These are phyloP conservation scores for Biscogniauxia sp. DNA, from an alignment of 2,329 filamentous ascomycete genomes.

Conservation along the genomic window DNA sequence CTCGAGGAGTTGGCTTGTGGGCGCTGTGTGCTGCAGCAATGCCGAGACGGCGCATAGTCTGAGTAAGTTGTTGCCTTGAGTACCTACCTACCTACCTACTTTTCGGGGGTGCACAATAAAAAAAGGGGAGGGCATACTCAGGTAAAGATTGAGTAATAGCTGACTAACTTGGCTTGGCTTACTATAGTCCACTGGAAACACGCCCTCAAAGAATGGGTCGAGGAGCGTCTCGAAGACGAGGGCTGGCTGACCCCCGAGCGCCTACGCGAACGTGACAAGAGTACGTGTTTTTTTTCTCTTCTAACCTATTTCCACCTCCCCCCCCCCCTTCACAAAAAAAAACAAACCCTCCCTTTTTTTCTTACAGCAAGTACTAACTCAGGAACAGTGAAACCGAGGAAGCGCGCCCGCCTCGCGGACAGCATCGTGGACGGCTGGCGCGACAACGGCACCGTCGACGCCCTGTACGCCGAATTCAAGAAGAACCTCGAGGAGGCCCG, in stretches of 20 bases:
- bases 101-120: too few species aligned
- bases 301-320: too few species aligned
- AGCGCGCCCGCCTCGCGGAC: constrained; percentile 59
- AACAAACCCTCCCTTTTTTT: too few species aligned
- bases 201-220: constrained; percentile 70
- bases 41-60: constrained; percentile 70
- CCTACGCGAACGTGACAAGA: constrained; percentile 55
- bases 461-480: constrained; percentile 65
- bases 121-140: too few species aligned
- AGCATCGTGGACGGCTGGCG: constrained; percentile 65
- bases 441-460: constrained; percentile 53
- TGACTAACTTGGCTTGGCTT: too few species aligned
- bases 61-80: constrained; percentile 15
- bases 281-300: too few species aligned
- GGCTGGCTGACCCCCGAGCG: constrained; percentile 57
- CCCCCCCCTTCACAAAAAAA: too few species aligned
- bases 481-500: constrained; percentile 57
- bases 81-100: too few species aligned
- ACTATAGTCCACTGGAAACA: constrained; percentile 65
- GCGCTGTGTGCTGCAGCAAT: constrained; percentile 42
- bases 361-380: too few species aligned
- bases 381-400: constrained; percentile 49
- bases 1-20: constrained; percentile 41
- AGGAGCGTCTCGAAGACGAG: constrained; percentile 56
- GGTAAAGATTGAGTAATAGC: too few species aligned